These are phyloP conservation scores for Avicennia marina DNA, from an alignment of 257 asterid genomes.

Conservation along the genomic window DNA sequence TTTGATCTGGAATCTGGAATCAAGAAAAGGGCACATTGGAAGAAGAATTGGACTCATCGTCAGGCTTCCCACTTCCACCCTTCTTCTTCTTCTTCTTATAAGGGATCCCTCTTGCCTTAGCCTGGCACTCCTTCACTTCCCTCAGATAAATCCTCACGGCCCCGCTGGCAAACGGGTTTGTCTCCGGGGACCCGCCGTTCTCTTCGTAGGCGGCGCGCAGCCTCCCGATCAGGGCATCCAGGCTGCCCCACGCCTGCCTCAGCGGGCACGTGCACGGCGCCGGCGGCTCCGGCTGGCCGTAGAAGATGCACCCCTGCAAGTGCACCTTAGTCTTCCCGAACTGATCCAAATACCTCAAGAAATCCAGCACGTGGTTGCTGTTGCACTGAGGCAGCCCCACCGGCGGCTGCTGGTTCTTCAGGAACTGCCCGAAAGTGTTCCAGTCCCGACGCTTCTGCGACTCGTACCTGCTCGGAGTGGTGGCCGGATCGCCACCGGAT, in stretches of 20 bases:
- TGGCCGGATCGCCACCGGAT: slow-evolving; percentile 2
- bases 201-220: slow-evolving; percentile 82
- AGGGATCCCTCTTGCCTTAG: slow-evolving; percentile 73
- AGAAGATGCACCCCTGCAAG: slow-evolving; percentile 63
- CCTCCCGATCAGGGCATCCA: slow-evolving; percentile 71
- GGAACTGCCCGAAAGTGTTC: slow-evolving; percentile 81
- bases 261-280: slow-evolving; percentile 77
- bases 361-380: slow-evolving; percentile 63
- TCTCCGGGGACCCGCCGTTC: slow-evolving; percentile 74
- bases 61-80: neutral
- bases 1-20: slow-evolving; percentile 3
- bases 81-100: slow-evolving; percentile 69
- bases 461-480: slow-evolving; percentile 63
- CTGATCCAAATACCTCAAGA: slow-evolving; percentile 61
- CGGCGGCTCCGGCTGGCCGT: slow-evolving; percentile 83
- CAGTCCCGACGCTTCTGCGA: slow-evolving; percentile 79
- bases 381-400: slow-evolving; percentile 46
- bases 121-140: slow-evolving; percentile 70
- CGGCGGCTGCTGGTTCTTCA: slow-evolving; percentile 58
- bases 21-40: slow-evolving; percentile 52
- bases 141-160: slow-evolving; percentile 59
- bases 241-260: slow-evolving; percentile 83
- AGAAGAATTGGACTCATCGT: slow-evolving; percentile 43
- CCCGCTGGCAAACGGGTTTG: slow-evolving; percentile 65
- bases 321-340: slow-evolving; percentile 85